Conservation (phyloP, 163 green algal genomes). For the Chlamydomonas reinhardtii region DNA sequence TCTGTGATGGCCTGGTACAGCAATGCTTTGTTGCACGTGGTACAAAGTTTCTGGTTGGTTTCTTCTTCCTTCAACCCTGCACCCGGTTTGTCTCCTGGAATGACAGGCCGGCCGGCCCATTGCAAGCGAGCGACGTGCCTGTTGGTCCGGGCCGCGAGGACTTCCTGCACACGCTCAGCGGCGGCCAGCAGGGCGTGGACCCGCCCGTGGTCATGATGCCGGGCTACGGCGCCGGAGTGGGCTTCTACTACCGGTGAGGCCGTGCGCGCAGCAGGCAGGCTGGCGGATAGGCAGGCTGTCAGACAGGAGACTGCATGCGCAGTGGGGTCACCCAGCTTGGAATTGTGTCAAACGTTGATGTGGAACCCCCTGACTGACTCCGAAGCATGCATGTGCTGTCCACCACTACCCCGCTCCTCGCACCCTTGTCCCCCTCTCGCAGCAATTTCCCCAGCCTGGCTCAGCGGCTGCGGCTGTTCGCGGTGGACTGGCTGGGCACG, state of each 20-base stretch:
- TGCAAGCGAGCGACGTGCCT: constrained; percentile 64
- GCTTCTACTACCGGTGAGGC: constrained; percentile 78
- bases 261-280: too few relatives aligned
- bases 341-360: too few relatives aligned
- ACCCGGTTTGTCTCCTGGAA: too few relatives aligned
- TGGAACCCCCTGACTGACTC: too few relatives aligned
- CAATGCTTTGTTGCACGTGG: too few relatives aligned
- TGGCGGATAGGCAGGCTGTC: too few relatives aligned
- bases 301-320: too few relatives aligned
- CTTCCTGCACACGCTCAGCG: constrained; percentile 82
- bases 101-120: constrained; percentile 51
- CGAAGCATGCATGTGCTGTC: too few relatives aligned
- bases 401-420: background rate
- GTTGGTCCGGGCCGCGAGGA: constrained; percentile 71
- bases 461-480: constrained; percentile 69
- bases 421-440: background rate
- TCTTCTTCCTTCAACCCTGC: too few relatives aligned
- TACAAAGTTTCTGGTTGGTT: too few relatives aligned
- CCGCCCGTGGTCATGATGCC: constrained; percentile 80
- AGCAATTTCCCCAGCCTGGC: constrained; percentile 78
- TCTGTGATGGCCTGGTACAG: too few relatives aligned
- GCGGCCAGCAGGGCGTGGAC: constrained; percentile 23
- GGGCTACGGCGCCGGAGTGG: constrained; percentile 81
- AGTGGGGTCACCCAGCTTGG: too few relatives aligned
- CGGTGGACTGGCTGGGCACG: constrained; percentile 89